Evolutionary conservation across 2,329 filamentous ascomycete species (phyloP).

Genomic region (Exophiala sp.): DNA sequence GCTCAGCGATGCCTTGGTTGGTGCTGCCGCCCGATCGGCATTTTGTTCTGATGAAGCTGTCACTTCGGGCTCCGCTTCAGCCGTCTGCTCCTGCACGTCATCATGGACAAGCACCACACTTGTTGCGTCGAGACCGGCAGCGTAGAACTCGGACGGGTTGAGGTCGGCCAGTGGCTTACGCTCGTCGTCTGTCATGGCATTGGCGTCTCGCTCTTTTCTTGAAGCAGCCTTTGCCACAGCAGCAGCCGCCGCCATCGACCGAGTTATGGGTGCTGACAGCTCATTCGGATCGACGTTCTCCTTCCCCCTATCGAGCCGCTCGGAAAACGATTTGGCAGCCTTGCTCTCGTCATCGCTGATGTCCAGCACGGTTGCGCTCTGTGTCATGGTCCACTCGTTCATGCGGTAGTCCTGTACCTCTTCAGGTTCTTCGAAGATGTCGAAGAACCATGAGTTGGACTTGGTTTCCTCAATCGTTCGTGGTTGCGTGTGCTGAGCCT

Average conservation of each 20-base stretch:
- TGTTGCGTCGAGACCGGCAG: conserved; percentile 57
- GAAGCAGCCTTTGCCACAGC: conserved; percentile 26
- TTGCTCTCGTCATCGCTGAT: conserved; percentile 76
- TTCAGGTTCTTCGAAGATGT: conserved; percentile 86
- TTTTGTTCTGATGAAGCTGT: conserved; percentile 33
- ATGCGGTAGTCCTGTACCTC: conserved; percentile 89
- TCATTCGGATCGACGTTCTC: conserved; percentile 78
- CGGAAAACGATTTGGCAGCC: conserved; percentile 2
- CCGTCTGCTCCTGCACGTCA: conserved; percentile 33
- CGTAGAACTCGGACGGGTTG: conserved; percentile 61
- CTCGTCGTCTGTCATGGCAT: conserved; percentile 56
- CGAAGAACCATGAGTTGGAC: conserved; percentile 71
- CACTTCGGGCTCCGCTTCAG: conserved; percentile 13
- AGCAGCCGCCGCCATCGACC: conserved; percentile 41
- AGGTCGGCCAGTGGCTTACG: conserved; percentile 63
- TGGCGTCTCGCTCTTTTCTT: conserved; percentile 21
- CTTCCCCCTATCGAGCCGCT: conserved; percentile 64
- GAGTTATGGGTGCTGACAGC: conserved; percentile 53
- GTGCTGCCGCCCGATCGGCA: conserved; percentile 27
- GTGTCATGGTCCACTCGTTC: conserved; percentile 57
- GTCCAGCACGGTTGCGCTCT: conserved; percentile 73
- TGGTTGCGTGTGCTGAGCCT: not conserved
- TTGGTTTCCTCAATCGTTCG: conserved; percentile 51
- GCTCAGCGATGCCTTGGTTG: not conserved
- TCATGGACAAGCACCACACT: conserved; percentile 58